These are phyloP conservation scores for Epicoccum nigrum DNA, from an alignment of 2,329 filamentous ascomycete genomes.

Conservation along the genomic window DNA sequence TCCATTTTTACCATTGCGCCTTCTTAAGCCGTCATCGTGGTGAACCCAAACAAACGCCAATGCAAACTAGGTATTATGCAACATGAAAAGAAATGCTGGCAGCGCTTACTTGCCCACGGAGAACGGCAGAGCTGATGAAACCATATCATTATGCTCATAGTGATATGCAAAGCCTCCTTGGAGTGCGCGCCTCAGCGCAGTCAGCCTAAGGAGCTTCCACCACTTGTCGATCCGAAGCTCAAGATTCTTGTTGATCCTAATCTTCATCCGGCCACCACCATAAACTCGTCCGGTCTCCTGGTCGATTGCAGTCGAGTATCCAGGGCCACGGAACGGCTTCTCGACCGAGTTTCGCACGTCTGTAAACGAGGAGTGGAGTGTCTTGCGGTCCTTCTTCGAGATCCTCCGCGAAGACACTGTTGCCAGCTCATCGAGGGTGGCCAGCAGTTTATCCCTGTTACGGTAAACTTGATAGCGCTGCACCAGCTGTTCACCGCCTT, in stretches of 20 bases:
- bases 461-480: conserved; percentile 73
- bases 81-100: background rate
- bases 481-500: conserved; percentile 49
- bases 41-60: conserved; percentile 18
- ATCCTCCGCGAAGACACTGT: conserved; percentile 66
- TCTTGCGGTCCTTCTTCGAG: conserved; percentile 70
- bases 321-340: conserved; percentile 69
- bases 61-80: conserved; percentile 16
- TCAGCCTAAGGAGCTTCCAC: conserved; percentile 73
- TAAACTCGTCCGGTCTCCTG: conserved; percentile 64
- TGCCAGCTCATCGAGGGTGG: conserved; percentile 65
- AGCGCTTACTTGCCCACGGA: conserved; percentile 21
- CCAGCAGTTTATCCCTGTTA: conserved; percentile 65
- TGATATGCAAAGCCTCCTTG: conserved; percentile 52
- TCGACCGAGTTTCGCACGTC: conserved; percentile 71
- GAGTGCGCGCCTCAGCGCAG: conserved; percentile 65
- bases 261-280: conserved; percentile 62
- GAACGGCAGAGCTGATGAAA: conserved; percentile 41
- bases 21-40: background rate
- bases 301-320: conserved; percentile 69
- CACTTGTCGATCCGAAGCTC: conserved; percentile 71
- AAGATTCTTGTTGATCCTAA: conserved; percentile 64
- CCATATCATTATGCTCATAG: conserved; percentile 47
- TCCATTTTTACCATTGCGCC: background rate
- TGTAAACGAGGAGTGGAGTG: conserved; percentile 68